phyloP scores from a whole-genome alignment of 139 green algal genomes.

The Tetradesmus obliquus region DNA sequence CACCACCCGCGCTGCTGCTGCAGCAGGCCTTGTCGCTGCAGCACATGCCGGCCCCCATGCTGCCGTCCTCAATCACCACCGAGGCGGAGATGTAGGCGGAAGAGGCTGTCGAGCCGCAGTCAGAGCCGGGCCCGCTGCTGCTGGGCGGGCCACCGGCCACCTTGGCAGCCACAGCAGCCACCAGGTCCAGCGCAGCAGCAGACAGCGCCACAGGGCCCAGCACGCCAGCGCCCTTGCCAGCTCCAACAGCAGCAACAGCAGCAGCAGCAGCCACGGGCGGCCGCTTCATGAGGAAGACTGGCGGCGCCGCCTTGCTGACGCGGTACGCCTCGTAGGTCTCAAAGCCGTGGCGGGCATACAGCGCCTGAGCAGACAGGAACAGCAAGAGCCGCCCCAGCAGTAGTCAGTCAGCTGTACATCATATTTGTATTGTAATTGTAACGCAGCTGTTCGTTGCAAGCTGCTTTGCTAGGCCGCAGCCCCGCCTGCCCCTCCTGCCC shows the following conservation, averaged over 20 bases:
- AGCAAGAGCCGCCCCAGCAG: neutral
- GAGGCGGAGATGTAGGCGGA: neutral
- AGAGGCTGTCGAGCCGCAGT: neutral
- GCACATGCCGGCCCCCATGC: neutral
- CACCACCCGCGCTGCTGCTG: neutral
- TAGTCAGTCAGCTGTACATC: no score
- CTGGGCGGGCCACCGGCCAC: neutral
- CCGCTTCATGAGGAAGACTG: conserved; percentile 48
- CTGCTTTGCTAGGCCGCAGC: neutral
- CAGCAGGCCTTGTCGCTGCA: neutral
- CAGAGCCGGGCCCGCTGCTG: neutral
- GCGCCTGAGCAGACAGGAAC: neutral
- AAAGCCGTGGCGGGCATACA: conserved; percentile 51
- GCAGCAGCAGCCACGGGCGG: neutral
- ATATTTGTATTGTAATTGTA: no score
- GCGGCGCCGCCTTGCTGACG: neutral
- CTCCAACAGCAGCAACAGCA: neutral
- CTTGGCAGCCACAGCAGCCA: neutral
- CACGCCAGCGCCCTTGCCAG: neutral
- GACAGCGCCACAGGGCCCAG: neutral
- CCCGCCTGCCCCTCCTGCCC: neutral
- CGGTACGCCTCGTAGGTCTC: conserved; percentile 39
- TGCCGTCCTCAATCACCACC: neutral
- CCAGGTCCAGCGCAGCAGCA: neutral
- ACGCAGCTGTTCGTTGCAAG: no score